Conservation (phyloP, 108 stramenopile genomes). For the Phaeodactylum tricornutum region DNA sequence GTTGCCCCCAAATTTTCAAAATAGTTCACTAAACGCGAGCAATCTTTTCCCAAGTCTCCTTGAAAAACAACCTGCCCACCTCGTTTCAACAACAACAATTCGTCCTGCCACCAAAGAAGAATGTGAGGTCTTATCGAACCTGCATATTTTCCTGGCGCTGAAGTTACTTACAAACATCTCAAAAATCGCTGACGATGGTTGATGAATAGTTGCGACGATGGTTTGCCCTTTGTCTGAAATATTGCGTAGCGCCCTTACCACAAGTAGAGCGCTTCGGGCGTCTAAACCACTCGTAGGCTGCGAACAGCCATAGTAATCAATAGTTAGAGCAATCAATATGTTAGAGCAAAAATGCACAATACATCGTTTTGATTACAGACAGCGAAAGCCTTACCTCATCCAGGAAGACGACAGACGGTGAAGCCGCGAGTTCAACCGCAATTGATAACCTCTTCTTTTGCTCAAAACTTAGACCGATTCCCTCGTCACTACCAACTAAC, state of each 20-base stretch:
- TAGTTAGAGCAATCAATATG: no score
- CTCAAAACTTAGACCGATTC: slow-evolving; percentile 52
- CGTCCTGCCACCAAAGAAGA: slow-evolving; percentile 21
- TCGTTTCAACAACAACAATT: slow-evolving; percentile 34
- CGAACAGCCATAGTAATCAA: neutral
- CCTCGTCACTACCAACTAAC: slow-evolving; percentile 64
- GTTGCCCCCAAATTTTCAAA: slow-evolving; percentile 47
- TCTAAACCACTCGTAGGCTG: slow-evolving; percentile 34
- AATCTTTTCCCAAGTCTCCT: slow-evolving; percentile 50
- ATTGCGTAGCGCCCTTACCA: slow-evolving; percentile 39
- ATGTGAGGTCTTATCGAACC: no score
- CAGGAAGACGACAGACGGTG: slow-evolving; percentile 42
- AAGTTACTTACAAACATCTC: slow-evolving; percentile 31
- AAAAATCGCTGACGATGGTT: slow-evolving; percentile 69
- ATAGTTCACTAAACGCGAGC: slow-evolving; percentile 34
- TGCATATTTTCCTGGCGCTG: no score
- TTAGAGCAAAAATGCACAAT: no score
- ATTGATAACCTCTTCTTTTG: slow-evolving; percentile 70
- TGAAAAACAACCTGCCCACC: slow-evolving; percentile 51
- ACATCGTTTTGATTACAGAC: neutral
- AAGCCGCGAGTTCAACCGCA: slow-evolving; percentile 61
- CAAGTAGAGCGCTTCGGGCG: slow-evolving; percentile 44
- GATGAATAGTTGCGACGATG: slow-evolving; percentile 43
- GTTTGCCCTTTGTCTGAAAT: slow-evolving; percentile 50
- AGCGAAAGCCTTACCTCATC: slow-evolving; percentile 45